phyloP scores from a whole-genome alignment of 176 grass and related monocot genomes.

The Aegilops tauschii region DNA sequence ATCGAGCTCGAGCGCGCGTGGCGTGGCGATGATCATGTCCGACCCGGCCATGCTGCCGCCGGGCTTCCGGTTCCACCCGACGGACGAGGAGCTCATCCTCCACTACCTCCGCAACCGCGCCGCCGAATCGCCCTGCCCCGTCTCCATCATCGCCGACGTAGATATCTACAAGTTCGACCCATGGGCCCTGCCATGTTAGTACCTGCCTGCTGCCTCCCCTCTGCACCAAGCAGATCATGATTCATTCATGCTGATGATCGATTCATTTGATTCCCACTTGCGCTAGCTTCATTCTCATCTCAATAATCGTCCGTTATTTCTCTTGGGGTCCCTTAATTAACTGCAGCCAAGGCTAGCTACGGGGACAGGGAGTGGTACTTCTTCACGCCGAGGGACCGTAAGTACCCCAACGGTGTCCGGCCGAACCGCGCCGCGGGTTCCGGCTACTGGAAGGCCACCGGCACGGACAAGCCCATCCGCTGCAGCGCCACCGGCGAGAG shows the following conservation, averaged over 20 bases:
- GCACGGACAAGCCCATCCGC: constrained; percentile 88
- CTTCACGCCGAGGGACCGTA: constrained; percentile 88
- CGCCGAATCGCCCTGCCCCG: constrained; percentile 57
- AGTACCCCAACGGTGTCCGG: constrained; percentile 87
- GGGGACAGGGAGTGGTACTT: constrained; percentile 97
- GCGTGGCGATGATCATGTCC: constrained; percentile 35
- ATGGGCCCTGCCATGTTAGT: constrained; percentile 87
- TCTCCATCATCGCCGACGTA: constrained; percentile 82
- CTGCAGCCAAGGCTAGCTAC: constrained; percentile 54
- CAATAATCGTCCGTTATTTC: not conserved
- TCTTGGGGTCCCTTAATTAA: too few species aligned
- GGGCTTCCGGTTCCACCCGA: constrained; percentile 96
- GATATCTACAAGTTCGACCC: constrained; percentile 97
- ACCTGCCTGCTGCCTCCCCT: not conserved
- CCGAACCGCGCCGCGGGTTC: constrained; percentile 84
- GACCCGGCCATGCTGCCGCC: constrained; percentile 78
- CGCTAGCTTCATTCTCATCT: not conserved
- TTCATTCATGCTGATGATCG: not conserved
- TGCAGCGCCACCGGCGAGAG: constrained; percentile 40
- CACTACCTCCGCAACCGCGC: constrained; percentile 89
- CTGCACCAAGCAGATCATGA: not conserved
- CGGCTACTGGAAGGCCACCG: constrained; percentile 99
- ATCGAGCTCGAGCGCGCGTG: not conserved
- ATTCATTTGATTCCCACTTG: not conserved
- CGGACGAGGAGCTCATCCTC: constrained; percentile 92